phyloP scores from a whole-genome alignment of 2,329 filamentous ascomycete species.

The Eutypa lata region DNA sequence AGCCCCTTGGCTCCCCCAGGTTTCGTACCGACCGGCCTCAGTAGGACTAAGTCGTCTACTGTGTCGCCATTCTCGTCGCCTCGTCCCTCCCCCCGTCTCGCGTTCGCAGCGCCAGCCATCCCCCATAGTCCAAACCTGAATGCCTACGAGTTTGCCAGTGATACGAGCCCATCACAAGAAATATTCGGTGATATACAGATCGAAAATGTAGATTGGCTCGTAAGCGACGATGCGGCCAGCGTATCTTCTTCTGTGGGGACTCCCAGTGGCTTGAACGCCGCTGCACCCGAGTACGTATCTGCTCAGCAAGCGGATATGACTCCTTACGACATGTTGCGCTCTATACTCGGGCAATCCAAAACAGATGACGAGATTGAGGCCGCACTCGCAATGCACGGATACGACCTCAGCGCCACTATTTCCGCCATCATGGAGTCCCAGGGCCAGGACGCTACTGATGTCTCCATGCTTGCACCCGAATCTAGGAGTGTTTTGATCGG shows the following conservation, averaged over 20 bases:
- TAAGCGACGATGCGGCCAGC: constrained; percentile 81
- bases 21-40: constrained; percentile 75
- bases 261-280: constrained; percentile 70
- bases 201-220: constrained; percentile 95
- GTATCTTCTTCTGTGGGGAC: constrained; percentile 71
- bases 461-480: constrained; percentile 47
- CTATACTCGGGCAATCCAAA: constrained; percentile 83
- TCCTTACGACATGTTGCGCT: constrained; percentile 95
- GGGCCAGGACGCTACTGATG: constrained; percentile 44
- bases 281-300: constrained; percentile 73
- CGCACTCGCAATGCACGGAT: constrained; percentile 84
- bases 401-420: constrained; percentile 90
- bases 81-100: constrained; percentile 85
- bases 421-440: constrained; percentile 80
- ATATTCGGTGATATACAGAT: constrained; percentile 88
- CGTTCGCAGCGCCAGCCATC: constrained; percentile 83
- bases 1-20: constrained; percentile 83
- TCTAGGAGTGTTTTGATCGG: constrained; percentile 74
- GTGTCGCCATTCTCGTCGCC: constrained; percentile 93
- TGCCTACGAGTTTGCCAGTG: constrained; percentile 88
- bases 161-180: constrained; percentile 75
- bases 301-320: constrained; percentile 84
- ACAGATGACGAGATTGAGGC: constrained; percentile 92
- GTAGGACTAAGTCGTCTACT: constrained; percentile 71
- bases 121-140: constrained; percentile 92